Base-by-base conservation (phyloP, 768 basidiomycete species). In the Phanerochaete sordida region DNA sequence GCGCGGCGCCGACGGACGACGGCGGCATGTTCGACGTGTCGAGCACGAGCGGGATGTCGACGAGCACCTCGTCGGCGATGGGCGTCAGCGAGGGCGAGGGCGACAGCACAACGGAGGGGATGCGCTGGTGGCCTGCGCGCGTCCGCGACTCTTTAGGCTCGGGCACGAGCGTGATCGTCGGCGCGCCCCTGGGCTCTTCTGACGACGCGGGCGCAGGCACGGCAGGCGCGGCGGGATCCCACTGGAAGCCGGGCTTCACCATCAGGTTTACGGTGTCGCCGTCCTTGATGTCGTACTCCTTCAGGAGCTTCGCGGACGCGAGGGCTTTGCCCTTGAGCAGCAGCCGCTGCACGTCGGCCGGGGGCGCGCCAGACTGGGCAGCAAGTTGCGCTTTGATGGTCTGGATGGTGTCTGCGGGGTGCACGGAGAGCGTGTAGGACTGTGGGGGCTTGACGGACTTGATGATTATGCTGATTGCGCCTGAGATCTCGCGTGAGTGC, bases 321-420 rank as follows among this genome's bases (percentile, higher is more conserved):
- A 98, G 83, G 0, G 90, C 94, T 73, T 99, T 99, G 58, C 97
- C 97, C 75, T 95, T 98, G 56, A 97, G 79, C 12, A 99, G 78
- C 16, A 98, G 83, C 2, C 97, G 80, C 73, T 97, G 95, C 30
- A 82, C 79, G 69, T 93, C 87, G 47, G 86, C 83, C 9, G 89
- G 83, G 0, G 95, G 95, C 0, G 92, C 91, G 51, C 77, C 76
- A 28, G 85, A 76, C 65, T 86, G 77, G 1, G 83, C 69, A 15
- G 88, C 82, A 59, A 98, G 85, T 62, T 84, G 85, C 1, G 80
- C 69, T 73, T 98, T 99, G 72, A 98, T 84, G 47, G 84, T 72
- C 44, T 83, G 74, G 74, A 99, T 84, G 53, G 93, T 83, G 71
- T 97, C 93, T n/a, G 93, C 88, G 35, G 85, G 83, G 50, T 87